A percentile compares a stretch with the other conserved stretches of the same genome.
Conservation (phyloP, 2,329 filamentous ascomycete species). For the Coniella vitis region DNA sequence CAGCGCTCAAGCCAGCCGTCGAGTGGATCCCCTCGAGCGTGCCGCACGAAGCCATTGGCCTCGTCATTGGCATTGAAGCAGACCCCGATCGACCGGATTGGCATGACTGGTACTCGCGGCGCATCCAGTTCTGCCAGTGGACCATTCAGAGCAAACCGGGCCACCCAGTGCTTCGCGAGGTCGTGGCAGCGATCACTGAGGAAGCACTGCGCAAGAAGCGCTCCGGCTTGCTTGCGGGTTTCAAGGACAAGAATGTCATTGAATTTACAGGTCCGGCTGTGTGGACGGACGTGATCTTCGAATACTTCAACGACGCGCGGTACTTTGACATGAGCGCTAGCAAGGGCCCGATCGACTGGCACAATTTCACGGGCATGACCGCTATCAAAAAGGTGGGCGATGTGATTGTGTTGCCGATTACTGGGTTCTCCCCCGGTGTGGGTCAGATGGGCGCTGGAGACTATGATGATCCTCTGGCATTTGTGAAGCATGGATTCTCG, state of each 20-base stretch:
- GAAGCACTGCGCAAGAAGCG: conserved; percentile 70
- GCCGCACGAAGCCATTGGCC: conserved; percentile 68
- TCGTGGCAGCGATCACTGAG: conserved; percentile 79
- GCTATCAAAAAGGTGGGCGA: conserved; percentile 83
- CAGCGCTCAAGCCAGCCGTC: conserved; percentile 71
- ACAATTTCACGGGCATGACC: conserved; percentile 84
- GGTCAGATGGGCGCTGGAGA: conserved; percentile 88
- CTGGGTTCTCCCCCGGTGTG: conserved; percentile 92
- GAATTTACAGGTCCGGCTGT: conserved; percentile 91
- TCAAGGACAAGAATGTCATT: conserved; percentile 66
- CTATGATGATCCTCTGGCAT: conserved; percentile 88
- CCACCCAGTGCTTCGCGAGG: conserved; percentile 82
- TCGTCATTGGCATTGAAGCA: conserved; percentile 92
- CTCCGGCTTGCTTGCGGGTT: conserved; percentile 53
- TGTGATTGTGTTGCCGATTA: conserved; percentile 89
- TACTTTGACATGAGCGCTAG: conserved; percentile 77
- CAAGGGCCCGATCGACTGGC: conserved; percentile 70
- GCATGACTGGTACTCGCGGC: conserved; percentile 90
- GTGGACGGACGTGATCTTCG: conserved; percentile 90
- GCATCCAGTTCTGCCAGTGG: conserved; percentile 99
- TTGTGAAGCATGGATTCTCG: conserved; percentile 95
- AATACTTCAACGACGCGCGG: conserved; percentile 84
- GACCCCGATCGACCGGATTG: conserved; percentile 91
- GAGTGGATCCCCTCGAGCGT: conserved; percentile 83
- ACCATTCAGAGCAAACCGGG: conserved; percentile 95